A percentile compares a stretch with the other conserved stretches of the same genome.
These are phyloP conservation scores for Datisca glomerata DNA, from an alignment of 306 rosid genomes.

Conservation along the genomic window DNA sequence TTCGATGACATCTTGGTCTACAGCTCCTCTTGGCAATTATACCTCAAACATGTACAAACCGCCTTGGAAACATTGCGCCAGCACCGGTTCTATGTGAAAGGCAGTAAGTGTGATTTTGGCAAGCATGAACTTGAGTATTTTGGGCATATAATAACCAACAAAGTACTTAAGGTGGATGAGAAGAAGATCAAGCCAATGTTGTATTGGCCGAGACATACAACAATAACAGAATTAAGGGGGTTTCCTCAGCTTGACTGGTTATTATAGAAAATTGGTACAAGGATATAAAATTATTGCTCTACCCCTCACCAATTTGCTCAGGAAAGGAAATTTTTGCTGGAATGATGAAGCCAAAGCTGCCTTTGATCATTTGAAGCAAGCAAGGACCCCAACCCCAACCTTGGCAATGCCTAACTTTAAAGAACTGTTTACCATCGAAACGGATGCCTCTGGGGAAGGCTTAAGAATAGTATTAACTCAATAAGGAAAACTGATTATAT, in stretches of 20 bases:
- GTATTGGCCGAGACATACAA: no score
- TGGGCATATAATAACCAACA: no score
- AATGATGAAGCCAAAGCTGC: neutral
- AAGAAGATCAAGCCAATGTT: no score
- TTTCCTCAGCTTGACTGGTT: neutral
- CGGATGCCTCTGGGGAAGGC: neutral
- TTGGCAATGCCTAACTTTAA: neutral
- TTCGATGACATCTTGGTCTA: no score
- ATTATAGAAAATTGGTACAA: no score
- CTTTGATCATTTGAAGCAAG: neutral
- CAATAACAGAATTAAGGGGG: neutral
- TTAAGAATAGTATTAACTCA: neutral
- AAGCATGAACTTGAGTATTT: no score
- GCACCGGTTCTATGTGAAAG: no score
- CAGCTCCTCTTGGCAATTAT: no score
- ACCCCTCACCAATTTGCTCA: neutral
- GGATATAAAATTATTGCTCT: neutral
- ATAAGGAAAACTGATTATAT: neutral
- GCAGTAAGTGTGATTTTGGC: no score
- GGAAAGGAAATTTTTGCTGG: constrained; percentile 3
- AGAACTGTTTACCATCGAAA: neutral
- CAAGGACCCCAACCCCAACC: neutral
- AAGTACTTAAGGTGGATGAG: no score
- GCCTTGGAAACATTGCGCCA: no score
- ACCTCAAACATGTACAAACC: no score